Base-by-base conservation (phyloP, 2,329 filamentous ascomycete genomes). In the Ophiocordyceps robertsii region DNA sequence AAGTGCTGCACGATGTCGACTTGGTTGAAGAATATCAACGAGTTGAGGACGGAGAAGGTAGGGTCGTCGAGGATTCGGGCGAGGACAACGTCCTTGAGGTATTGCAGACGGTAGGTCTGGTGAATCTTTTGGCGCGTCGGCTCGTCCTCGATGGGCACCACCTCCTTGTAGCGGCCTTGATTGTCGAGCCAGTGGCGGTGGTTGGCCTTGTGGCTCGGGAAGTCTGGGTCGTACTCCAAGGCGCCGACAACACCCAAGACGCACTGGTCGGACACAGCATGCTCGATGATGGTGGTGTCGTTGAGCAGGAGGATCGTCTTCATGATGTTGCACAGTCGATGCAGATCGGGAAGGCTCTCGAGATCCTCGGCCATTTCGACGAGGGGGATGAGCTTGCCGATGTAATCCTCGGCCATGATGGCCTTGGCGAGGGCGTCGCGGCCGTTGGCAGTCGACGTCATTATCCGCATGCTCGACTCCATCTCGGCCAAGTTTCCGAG, bases 11-110 rank as follows among this genome's bases (percentile, higher is more conserved):
- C 83, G 56, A 98, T 95, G 56, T 96, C 92, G 53, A 96, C 89
- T 66, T 98, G 92, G 65, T 96, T 92, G 72, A 94, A 98, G 68
- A 95, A 98, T 51, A 98, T 98, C 53, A 96, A 75, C 40, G 88
- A 95, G 64, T 96, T 98, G 49, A 98, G 79, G 24, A 96, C 89
- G 21, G 87, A 94, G 61, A 96, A 98, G 17, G 92, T 98, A 40
- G 90, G 90, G 60, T 98, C 92, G 63, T 98, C 92, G 47, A 98
- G 73, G 49, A 98, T 96, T 48, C 92, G 80, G 29, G 92, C 92
- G 37, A 98, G 74, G 1, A 96, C 90, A n/a, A 98, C 92, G 55
- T 98, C 92, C 61, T 96, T 98, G 43, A 98, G 73, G 59, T 98
- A 98, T 57, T 95, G 89, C 30, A 98, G 68, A 33, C 92, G 84